These are phyloP conservation scores for Komagataella pastoris DNA, from an alignment of 805 yeast species.

Conservation along the genomic window DNA sequence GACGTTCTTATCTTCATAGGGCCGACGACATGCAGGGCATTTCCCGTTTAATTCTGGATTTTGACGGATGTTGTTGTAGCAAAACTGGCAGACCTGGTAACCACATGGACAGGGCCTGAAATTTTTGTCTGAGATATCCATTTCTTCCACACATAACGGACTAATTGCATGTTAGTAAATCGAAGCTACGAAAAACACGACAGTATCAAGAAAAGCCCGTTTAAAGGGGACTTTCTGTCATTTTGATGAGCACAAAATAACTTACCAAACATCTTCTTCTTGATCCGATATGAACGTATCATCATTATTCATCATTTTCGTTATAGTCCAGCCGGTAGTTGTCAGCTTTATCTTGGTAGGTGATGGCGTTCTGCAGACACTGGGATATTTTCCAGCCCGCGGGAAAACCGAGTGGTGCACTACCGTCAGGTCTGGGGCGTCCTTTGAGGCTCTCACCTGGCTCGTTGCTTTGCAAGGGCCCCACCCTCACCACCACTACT, in stretches of 20 bases:
- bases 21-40: conserved; percentile 95
- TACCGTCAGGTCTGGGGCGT: not conserved
- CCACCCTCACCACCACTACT: not conserved
- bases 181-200: not conserved
- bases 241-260: conserved; percentile 4
- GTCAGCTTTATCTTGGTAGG: not conserved
- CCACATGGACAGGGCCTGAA: conserved; percentile 99
- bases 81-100: conserved; percentile 94
- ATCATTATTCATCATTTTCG: conserved; percentile 15
- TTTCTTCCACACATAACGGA: conserved; percentile 95
- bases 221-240: not conserved
- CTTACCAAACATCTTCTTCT: conserved; percentile 63
- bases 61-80: conserved; percentile 91
- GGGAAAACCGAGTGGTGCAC: not conserved
- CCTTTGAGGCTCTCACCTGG: conserved; percentile 3
- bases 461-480: conserved; percentile 4
- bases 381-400: not conserved
- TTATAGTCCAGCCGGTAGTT: not conserved
- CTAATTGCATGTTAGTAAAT: conserved; percentile 18
- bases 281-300: conserved; percentile 64
- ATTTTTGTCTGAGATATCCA: conserved; percentile 92
- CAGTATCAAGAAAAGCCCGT: not conserved
- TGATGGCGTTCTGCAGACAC: not conserved
- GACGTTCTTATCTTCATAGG: conserved; percentile 85
- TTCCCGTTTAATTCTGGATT: conserved; percentile 92